Evolutionary conservation across 1,284 basidiomycete genomes (phyloP), one percentile per base, ranked within the genome.

Genomic region (Tilletiopsis washingtonensis): DNA sequence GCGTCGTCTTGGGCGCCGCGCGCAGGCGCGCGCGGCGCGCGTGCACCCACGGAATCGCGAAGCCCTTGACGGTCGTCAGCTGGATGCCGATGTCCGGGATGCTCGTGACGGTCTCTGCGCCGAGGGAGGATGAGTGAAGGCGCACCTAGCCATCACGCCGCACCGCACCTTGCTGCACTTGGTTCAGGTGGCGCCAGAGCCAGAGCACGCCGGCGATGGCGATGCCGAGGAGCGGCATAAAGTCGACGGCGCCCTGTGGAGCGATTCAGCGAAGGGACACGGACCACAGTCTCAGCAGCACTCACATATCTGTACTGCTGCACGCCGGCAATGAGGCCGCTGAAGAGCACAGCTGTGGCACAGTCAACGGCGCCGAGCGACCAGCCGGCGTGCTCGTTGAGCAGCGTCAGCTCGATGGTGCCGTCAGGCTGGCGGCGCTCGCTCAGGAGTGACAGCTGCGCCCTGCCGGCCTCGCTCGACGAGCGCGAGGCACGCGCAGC

Each of bases 31-130:
- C 32, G 12, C 32, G 12, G 12, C 32, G 38, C 17, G 17, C 21
- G 37, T 43, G 44, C 12, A 20, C 24, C 5, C 32, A 24, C 9
- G 46, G 34, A 1, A 59, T 17, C 6, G n/a, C 21, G 6, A 71
- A 25, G 5, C 55, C 65, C 4, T 61, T 53, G 0, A 40, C 50
- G 6, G 62, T 68, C 17, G 49, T 39, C 3, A 70, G 49, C 36
- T 71, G 65, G 14, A 65, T 45, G 3, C 67, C 69, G 3, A 70
- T 14, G 36, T 53, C 46, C 0, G 69, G 67, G 3, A 66, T 24
- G 1, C 57, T 47, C 2, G 43, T 27, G 6, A 59, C 60, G 4
- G 44, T 51, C 49, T 69, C 65, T 20, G 17, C 17, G 23, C n/a
- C 17, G 25, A 26, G 34, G 25, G 12, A 44, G 42, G n/a, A n/a